Percentiles rank a stretch among this genome's conserved stretches.
Conservation (phyloP, 2,329 filamentous ascomycete species). For the Ophiostoma sp. region DNA sequence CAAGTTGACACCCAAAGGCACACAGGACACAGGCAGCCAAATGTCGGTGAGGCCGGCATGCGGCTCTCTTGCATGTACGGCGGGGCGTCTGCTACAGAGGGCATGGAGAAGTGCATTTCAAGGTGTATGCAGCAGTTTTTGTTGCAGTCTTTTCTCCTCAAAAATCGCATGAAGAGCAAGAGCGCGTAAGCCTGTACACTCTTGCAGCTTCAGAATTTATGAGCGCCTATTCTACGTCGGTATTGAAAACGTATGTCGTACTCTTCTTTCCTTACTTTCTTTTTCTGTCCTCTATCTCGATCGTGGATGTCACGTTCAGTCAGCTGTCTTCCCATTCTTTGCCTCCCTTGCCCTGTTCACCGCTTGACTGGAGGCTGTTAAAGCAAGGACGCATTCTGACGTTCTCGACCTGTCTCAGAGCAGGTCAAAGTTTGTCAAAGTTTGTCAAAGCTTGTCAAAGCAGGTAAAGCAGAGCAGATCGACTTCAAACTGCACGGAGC, state of each 20-base stretch:
- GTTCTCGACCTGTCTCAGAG: not conserved
- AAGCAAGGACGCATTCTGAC: not conserved
- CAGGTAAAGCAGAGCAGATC: not conserved
- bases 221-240: not conserved
- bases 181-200: not conserved
- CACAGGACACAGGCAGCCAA: not conserved
- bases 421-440: not conserved
- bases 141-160: not conserved
- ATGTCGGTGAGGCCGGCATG: slow-evolving; percentile 22
- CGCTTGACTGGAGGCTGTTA: not conserved
- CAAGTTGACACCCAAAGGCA: not conserved
- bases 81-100: not conserved
- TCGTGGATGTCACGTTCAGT: not conserved
- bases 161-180: not conserved
- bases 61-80: not conserved
- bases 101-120: not conserved
- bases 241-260: not conserved
- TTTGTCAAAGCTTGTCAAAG: not conserved
- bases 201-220: too few relatives aligned
- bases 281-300: not conserved
- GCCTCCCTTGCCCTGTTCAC: not conserved
- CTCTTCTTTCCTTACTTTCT: not conserved
- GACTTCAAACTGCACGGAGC: not conserved
- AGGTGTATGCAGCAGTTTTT: not conserved
- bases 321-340: not conserved